Base-by-base conservation (phyloP, 805 yeast genomes). In the Candida manassasensis region DNA sequence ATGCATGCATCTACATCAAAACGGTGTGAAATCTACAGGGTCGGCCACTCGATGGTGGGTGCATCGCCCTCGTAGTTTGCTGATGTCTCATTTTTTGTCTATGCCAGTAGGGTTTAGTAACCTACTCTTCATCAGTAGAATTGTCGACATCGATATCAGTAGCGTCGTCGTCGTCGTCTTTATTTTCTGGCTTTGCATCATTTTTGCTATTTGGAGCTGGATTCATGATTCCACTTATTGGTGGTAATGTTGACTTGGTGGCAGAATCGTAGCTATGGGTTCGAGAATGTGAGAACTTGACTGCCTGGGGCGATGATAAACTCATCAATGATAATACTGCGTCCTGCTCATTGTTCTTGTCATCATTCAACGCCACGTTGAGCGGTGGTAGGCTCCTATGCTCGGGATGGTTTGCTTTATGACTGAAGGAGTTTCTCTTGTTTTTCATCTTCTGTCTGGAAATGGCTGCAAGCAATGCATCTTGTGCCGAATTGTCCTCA, bases 281-380 rank as follows among this genome's bases (percentile, higher is more conserved):
- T 44, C 59, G 55, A 29, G 58, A 50, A 41, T 57, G 61, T 11
- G 44, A 19, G 29, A 53, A 55, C 32, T 57, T 59, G 26, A 48
- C 43, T 12, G 57, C 36, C 44, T 62, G 69, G 2, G 81, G 80
- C 1, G 79, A 71, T 6, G 80, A 66, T 27, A 75, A 57, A 25
- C 78, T 71, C 68, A 75, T 75, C 35, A 75, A 58, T 15, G 79
- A 73, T 48, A 69, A 57, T 8, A 75, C 69, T 5, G 81, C 81
- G 32, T 75, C 80, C 45, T 74, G 74, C 42, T 75, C 81, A 32
- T 57, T 52, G 42, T 55, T 52, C 16, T 46, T 40, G 13, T 34
- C 38, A 12, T 39, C 36, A 21, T 33, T 36, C 8, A 54, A 38
- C 3, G 59, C 56, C 5, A 58, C 44, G 31, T 55, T 59, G 12